Evolutionary conservation across 345 rosid genomes (phyloP).

Genomic region (Eucalyptus leucophloia): DNA sequence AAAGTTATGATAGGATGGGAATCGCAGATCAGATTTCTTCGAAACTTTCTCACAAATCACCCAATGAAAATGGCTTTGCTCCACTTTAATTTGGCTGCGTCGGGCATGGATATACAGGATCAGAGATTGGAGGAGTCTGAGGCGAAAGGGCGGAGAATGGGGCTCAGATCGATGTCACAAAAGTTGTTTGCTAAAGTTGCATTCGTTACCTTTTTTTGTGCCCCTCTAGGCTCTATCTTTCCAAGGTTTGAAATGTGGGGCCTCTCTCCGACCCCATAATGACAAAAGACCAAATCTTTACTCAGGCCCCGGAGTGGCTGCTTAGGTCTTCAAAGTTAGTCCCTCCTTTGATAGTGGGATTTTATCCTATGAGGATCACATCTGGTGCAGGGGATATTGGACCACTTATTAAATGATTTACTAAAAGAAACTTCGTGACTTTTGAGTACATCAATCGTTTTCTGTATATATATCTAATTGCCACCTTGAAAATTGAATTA

Average conservation of each 20-base stretch:
- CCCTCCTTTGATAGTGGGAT: neutral
- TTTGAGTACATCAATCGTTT: neutral
- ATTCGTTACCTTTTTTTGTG: neutral
- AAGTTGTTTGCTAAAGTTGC: neutral
- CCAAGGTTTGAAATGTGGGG: neutral
- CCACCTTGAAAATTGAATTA: neutral
- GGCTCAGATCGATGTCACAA: neutral
- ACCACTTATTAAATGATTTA: neutral
- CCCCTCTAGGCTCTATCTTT: neutral
- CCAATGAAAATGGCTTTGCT: too few species aligned
- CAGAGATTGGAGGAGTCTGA: neutral
- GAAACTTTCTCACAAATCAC: too few species aligned
- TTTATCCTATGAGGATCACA: neutral
- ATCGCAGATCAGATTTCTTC: too few species aligned
- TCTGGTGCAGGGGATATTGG: neutral
- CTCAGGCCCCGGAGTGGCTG: neutral
- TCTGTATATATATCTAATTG: neutral
- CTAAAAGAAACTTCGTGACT: neutral
- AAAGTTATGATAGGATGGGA: too few species aligned
- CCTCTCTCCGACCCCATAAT: neutral
- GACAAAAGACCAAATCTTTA: neutral
- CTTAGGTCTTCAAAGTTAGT: neutral
- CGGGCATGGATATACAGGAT: neutral
- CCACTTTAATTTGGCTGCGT: too few species aligned
- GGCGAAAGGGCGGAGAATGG: too few species aligned